Evolutionary conservation across 305 asterid genomes (phyloP).

Genomic region (Fraxinus baroniana): DNA sequence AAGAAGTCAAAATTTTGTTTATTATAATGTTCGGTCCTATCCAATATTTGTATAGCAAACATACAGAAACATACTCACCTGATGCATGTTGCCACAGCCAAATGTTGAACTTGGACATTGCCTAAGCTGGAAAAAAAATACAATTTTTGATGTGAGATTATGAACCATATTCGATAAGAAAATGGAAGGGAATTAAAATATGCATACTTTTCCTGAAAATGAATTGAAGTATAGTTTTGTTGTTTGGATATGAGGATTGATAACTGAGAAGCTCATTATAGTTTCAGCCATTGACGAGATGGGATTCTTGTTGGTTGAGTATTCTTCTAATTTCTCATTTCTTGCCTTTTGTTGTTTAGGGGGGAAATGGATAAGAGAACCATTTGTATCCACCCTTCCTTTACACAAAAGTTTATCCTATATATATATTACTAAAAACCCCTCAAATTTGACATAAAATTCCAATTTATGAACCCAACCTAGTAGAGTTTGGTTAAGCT

Average conservation of each 20-base stretch:
- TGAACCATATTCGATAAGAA: background rate
- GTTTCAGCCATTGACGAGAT: slow-evolving; percentile 46
- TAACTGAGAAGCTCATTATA: slow-evolving; percentile 43
- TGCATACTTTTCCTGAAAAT: slow-evolving; percentile 39
- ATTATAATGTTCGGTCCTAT: background rate
- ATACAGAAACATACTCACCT: slow-evolving; percentile 27
- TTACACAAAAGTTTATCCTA: slow-evolving; percentile 1
- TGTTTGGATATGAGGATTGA: slow-evolving; percentile 39
- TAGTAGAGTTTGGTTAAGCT: too few relatives aligned
- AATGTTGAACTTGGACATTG: slow-evolving; percentile 36
- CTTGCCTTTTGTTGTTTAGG: background rate
- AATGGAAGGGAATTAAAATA: background rate
- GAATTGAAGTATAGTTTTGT: slow-evolving; percentile 27
- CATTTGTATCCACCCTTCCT: slow-evolving; percentile 53
- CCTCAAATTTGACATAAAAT: background rate
- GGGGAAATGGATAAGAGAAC: slow-evolving; percentile 44
- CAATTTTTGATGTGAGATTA: background rate
- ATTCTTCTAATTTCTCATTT: background rate
- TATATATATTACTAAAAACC: background rate
- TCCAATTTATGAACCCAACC: background rate
- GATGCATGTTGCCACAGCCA: slow-evolving; percentile 30
- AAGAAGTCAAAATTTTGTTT: background rate
- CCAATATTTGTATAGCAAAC: background rate
- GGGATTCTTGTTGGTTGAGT: background rate
- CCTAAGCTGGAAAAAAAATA: slow-evolving; percentile 38